Evolutionary conservation across 495 filamentous ascomycete genomes (phyloP).

Genomic region (Talaromyces liani): DNA sequence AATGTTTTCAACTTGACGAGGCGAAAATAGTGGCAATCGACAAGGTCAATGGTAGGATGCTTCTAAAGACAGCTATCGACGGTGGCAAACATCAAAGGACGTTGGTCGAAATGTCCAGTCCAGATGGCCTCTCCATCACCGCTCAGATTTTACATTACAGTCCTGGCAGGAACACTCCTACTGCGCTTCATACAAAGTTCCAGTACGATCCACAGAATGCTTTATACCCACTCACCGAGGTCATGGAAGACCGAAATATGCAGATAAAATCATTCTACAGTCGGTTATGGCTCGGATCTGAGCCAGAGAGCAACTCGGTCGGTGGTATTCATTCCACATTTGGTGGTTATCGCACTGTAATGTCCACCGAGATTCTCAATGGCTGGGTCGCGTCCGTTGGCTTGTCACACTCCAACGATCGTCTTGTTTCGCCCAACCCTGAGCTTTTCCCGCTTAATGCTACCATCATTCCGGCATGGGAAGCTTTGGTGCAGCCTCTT

Average conservation of each 20-base stretch:
- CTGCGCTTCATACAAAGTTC: background rate
- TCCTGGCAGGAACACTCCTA: background rate
- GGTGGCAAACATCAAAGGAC: slow-evolving; percentile 46
- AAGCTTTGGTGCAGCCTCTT: slow-evolving; percentile 96
- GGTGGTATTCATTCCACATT: background rate
- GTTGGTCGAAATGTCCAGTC: slow-evolving; percentile 79
- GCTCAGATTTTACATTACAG: background rate
- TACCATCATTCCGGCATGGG: slow-evolving; percentile 96
- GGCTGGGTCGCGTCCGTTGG: too few relatives aligned
- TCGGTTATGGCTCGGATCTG: slow-evolving; percentile 69
- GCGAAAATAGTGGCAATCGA: slow-evolving; percentile 83
- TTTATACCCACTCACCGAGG: background rate
- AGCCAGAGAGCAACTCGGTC: background rate
- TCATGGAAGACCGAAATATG: slow-evolving; percentile 53
- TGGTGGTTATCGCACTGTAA: background rate
- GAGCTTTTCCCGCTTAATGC: slow-evolving; percentile 74
- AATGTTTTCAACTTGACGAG: slow-evolving; percentile 73
- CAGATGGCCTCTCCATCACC: slow-evolving; percentile 27
- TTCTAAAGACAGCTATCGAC: slow-evolving; percentile 63
- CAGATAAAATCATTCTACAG: slow-evolving; percentile 75
- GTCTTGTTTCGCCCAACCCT: too few relatives aligned
- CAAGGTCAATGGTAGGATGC: slow-evolving; percentile 66
- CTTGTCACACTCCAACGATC: too few relatives aligned
- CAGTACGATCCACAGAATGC: background rate
- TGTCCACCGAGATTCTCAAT: background rate